These are phyloP conservation scores for Sclerotinia sclerotiorum DNA, from an alignment of 2,329 filamentous ascomycete genomes.

Conservation along the genomic window DNA sequence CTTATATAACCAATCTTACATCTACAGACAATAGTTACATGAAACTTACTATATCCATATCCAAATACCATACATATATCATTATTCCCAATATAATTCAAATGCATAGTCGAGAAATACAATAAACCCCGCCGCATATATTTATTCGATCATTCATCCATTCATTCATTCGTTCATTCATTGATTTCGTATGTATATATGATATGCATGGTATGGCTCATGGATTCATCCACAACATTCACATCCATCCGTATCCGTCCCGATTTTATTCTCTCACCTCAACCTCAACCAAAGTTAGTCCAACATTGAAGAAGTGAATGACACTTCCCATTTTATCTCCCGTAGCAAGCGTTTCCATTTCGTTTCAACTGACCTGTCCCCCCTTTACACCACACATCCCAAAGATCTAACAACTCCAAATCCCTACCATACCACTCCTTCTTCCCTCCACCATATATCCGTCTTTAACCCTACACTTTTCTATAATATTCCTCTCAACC, in stretches of 20 bases:
- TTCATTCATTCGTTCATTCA: not conserved
- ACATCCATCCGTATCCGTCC: not conserved
- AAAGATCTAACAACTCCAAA: constrained; percentile 71
- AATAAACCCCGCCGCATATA: not conserved
- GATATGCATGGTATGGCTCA: not conserved
- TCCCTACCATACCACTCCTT: constrained; percentile 81
- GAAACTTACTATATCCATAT: not conserved
- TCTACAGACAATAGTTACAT: not conserved
- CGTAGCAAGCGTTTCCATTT: not conserved
- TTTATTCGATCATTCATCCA: not conserved
- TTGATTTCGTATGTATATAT: not conserved
- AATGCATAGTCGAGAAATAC: too few relatives aligned
- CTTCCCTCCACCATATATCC: constrained; percentile 92
- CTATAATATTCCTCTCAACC: constrained; percentile 69
- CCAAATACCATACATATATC: too few relatives aligned
- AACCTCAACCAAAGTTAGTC: not conserved
- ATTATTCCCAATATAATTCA: not conserved
- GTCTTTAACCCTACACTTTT: constrained; percentile 86
- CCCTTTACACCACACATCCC: not conserved
- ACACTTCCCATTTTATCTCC: not conserved
- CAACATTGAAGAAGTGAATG: not conserved
- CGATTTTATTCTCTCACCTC: not conserved
- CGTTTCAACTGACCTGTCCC: not conserved
- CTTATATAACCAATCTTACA: not conserved
- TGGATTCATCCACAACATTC: not conserved